Conservation (phyloP, 2,329 filamentous ascomycete species). For the Clathrospora elynae region DNA sequence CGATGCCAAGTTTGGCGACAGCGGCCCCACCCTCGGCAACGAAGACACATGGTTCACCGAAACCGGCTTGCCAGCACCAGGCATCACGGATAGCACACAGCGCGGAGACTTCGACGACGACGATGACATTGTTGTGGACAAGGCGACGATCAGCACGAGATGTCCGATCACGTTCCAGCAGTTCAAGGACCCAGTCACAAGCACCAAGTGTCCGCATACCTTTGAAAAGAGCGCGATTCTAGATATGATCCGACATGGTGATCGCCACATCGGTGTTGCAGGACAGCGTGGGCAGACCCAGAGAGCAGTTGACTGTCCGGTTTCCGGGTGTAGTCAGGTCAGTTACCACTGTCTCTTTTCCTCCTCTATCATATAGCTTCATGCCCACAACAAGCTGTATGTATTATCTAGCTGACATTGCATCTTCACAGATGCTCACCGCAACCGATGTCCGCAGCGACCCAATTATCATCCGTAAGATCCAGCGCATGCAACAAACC, state of each 20-base stretch:
- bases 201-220: conserved; percentile 69
- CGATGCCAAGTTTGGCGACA: conserved; percentile 62
- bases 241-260: conserved; percentile 54
- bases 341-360: conserved; percentile 5
- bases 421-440: conserved; percentile 37
- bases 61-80: conserved; percentile 51
- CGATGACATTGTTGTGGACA: conserved; percentile 70
- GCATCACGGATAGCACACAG: conserved; percentile 43
- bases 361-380: neutral
- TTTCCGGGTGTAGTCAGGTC: conserved; percentile 65
- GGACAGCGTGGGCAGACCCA: conserved; percentile 29
- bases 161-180: conserved; percentile 71
- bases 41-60: conserved; percentile 67
- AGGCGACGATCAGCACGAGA: conserved; percentile 67
- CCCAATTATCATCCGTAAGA: conserved; percentile 43
- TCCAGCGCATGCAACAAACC: conserved; percentile 43
- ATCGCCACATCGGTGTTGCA: conserved; percentile 15
- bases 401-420: conserved; percentile 5
- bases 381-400: neutral
- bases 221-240: conserved; percentile 71
- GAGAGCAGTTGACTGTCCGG: conserved; percentile 62
- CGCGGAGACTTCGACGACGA: conserved; percentile 55
- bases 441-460: conserved; percentile 37
- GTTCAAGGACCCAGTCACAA: conserved; percentile 70
- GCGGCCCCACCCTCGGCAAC: conserved; percentile 60